Evolutionary conservation across 192 early-diverging fungal genomes (phyloP), one percentile per base, ranked within the genome.

Genomic region (Thamnidium elegans): DNA sequence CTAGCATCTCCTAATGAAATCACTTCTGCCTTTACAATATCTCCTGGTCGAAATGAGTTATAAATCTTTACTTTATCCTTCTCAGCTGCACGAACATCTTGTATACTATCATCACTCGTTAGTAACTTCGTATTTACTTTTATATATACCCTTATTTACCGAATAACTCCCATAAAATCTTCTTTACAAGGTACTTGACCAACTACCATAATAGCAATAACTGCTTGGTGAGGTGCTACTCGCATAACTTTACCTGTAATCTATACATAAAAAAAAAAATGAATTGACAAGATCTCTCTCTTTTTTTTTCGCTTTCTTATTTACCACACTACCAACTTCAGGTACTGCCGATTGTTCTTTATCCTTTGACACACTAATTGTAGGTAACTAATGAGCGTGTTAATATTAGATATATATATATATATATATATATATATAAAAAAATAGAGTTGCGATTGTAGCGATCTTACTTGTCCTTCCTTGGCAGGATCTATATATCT

Each of bases 21-120:
- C 13, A 89, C 86, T 68, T 90, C 85, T 19, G 87, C 90, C 6
- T 87, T 78, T 34, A 99, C 86, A 67, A 99, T 91, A 61, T 99
- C 97, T 9, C 95, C 96, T 1, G 95, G 97, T 44, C 93, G 77
- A 77, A 94, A 99, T 39, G 89, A 91, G 43, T 84, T 81, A 74
- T 90, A 87, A 65, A 99, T 94, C 73, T 92, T 90, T 48, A 97
- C 90, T 67, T 92, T 90, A 68, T 99, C 97, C 65, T 89, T 91
- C 62, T 99, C 95, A 0, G 96, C 95, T 15, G 92, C 92, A 15
- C 97, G 75, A 3, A 99, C 90, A 74, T 98, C 95, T 77, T 97
- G 94, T n/a, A 87, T 81, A 21, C 87, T 80, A 48, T 15, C 39
- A 55, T 50, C 36, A 63, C 30, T n/a, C 45, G n/a, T 45, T 19